A percentile compares a stretch with the other conserved stretches of the same genome.
These are phyloP conservation scores for Zhuliangozyma blackwelliae DNA, from an alignment of 1,139 yeast species.

Conservation along the genomic window DNA sequence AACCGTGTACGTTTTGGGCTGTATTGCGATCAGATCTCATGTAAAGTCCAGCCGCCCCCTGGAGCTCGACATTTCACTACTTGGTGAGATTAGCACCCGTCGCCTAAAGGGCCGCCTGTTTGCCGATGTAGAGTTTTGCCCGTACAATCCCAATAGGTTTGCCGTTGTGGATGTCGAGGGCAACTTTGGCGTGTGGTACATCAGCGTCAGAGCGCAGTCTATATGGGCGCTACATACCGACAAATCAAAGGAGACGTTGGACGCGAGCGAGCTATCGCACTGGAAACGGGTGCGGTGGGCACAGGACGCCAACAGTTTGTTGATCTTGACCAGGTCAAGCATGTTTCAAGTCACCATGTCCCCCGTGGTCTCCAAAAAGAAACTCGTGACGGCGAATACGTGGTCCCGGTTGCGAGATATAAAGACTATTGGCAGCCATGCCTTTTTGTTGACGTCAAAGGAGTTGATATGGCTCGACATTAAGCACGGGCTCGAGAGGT, in stretches of 20 bases:
- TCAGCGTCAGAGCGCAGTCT: slow-evolving; percentile 11
- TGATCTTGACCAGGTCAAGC: slow-evolving; percentile 44
- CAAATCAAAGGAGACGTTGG: slow-evolving; percentile 22
- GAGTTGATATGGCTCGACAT: slow-evolving; percentile 52
- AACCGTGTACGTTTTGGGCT: slow-evolving; percentile 20
- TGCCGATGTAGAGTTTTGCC: slow-evolving; percentile 45
- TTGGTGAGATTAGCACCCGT: slow-evolving; percentile 19
- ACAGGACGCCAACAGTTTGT: slow-evolving; percentile 21
- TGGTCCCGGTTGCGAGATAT: slow-evolving; percentile 58
- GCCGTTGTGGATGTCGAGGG: slow-evolving; percentile 52
- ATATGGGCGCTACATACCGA: background rate
- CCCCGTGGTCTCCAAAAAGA: slow-evolving; percentile 20
- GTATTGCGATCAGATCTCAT: background rate
- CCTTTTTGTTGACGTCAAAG: slow-evolving; percentile 54
- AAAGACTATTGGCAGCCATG: slow-evolving; percentile 17
- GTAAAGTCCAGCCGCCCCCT: background rate
- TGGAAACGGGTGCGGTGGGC: slow-evolving; percentile 55
- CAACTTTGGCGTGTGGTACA: slow-evolving; percentile 40
- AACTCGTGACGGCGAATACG: slow-evolving; percentile 44
- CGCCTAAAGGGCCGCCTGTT: slow-evolving; percentile 29
- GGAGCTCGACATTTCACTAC: slow-evolving; percentile 13
- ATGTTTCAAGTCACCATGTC: slow-evolving; percentile 28
- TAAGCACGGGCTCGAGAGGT: slow-evolving; percentile 24
- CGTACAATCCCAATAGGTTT: slow-evolving; percentile 33
- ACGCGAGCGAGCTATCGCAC: slow-evolving; percentile 49